Base-by-base conservation (phyloP, 2,329 filamentous ascomycete genomes). In the Annulohypoxylon truncatum region DNA sequence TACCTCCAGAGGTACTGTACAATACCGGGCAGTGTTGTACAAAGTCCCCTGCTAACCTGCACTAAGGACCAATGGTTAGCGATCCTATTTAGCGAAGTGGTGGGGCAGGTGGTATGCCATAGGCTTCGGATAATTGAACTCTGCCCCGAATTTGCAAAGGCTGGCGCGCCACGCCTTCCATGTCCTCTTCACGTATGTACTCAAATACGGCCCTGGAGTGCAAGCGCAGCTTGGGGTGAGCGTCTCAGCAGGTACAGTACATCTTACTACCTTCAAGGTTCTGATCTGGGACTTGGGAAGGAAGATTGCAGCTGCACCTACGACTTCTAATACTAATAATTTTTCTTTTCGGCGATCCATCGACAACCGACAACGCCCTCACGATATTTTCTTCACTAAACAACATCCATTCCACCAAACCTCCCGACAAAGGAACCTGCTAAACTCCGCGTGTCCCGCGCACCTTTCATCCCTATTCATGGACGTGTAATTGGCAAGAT, bases 401-500 rank as follows among this genome's bases (percentile, higher is more conserved):
- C 54, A 55, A 61, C 50, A 40, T 40, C 52, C 56, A 24, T 68
- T 56, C 60, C 15, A 46, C 54, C 47, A 54, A 31, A 50, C 48
- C 48, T 58, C 50, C 42, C 18, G 33, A 48, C 51, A 28, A 46
- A 51, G 56, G 42, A 31, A 31, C 10, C 42, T 33, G 22, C 15
- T 51, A 24, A 33, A 15, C 13, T 54, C 47, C 42, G 52, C 53
- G 50, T 61, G 51, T 61, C 59, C 53, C 53, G 57, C 63, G 59
- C 60, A 62, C 56, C 26, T 64, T 57, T 51, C 55, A 29, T 12
- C 50, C 53, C 51, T 58, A 44, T 47, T 48, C 46, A 47, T 59
- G 64, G 22, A 31, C 68, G 61, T 62, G 57, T 71, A 75, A 75
- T 75, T 76, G 73, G 71, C 69, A 63, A 59, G 55, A 75, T 75